phyloP scores from a whole-genome alignment of 2,329 filamentous ascomycete species.

The Trichoderma atrobrunneum region DNA sequence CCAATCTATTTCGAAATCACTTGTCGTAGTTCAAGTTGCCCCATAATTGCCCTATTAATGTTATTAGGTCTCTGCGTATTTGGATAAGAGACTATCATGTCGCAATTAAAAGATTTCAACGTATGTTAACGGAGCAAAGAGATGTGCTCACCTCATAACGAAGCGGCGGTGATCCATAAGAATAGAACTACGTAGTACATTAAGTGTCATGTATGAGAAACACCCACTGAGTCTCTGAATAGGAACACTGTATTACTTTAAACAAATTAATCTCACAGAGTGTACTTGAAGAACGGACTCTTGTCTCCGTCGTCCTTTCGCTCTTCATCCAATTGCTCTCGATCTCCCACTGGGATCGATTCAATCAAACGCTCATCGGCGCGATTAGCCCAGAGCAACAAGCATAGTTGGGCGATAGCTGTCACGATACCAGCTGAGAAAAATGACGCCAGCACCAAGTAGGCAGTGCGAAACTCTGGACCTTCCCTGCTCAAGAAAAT shows the following conservation, averaged over 20 bases:
- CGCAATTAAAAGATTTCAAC: background rate
- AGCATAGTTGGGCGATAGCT: background rate
- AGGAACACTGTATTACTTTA: background rate
- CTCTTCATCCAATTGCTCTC: background rate
- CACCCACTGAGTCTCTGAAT: background rate
- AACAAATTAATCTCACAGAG: background rate
- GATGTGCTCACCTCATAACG: background rate
- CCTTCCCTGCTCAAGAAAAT: background rate
- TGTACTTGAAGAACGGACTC: background rate
- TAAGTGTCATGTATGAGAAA: background rate
- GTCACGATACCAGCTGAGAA: background rate
- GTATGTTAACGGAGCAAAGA: background rate
- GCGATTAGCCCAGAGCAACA: background rate
- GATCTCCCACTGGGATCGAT: background rate
- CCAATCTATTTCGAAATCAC: fast-evolving
- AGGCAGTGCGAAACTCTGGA: background rate
- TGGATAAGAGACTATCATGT: background rate
- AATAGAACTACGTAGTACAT: background rate
- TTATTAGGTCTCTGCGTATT: background rate
- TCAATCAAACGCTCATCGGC: background rate
- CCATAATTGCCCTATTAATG: background rate
- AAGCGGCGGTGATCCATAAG: background rate
- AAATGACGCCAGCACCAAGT: background rate
- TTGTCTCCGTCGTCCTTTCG: background rate
- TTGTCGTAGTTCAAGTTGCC: background rate